phyloP scores from a whole-genome alignment of 1,139 yeast genomes.

The Casaregolazyma suthepensis region DNA sequence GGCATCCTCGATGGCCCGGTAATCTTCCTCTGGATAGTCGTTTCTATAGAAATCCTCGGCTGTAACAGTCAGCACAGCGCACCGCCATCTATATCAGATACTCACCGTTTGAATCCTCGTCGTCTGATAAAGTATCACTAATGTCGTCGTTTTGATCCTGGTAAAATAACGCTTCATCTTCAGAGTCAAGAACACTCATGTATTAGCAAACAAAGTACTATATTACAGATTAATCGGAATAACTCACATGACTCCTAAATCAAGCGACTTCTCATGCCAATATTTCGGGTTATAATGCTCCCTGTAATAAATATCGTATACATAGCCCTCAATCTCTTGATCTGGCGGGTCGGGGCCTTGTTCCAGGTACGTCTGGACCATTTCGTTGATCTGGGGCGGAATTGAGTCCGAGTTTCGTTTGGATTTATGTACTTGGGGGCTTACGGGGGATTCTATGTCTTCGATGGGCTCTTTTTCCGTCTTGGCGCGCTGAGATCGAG shows the following conservation, averaged over 20 bases:
- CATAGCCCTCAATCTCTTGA: slow-evolving; percentile 58
- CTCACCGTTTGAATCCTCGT: slow-evolving; percentile 67
- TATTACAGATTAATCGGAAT: background rate
- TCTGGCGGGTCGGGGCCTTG: slow-evolving; percentile 16
- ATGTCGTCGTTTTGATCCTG: slow-evolving; percentile 40
- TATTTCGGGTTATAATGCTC: slow-evolving; percentile 33
- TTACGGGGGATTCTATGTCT: slow-evolving; percentile 18
- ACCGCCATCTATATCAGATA: background rate
- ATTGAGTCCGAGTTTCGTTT: background rate
- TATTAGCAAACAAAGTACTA: slow-evolving; percentile 6
- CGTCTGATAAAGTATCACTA: slow-evolving; percentile 43
- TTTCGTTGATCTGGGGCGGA: slow-evolving; percentile 20
- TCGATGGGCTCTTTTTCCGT: slow-evolving; percentile 34
- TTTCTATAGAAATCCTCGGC: slow-evolving; percentile 85
- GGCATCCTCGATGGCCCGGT: slow-evolving; percentile 40
- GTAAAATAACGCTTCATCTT: slow-evolving; percentile 44
- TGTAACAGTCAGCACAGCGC: slow-evolving; percentile 5
- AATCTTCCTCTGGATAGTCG: slow-evolving; percentile 83
- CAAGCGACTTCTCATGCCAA: slow-evolving; percentile 10
- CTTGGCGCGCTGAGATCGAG: slow-evolving; percentile 10
- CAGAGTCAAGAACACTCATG: slow-evolving; percentile 43
- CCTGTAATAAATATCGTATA: slow-evolving; percentile 80
- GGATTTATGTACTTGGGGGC: background rate
- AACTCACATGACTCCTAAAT: slow-evolving; percentile 36
- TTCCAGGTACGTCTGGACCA: slow-evolving; percentile 14